A percentile compares a stretch with the other conserved stretches of the same genome.
These are phyloP conservation scores for Clarireedia hainanense DNA, from an alignment of 2,329 filamentous ascomycete species.

Conservation along the genomic window DNA sequence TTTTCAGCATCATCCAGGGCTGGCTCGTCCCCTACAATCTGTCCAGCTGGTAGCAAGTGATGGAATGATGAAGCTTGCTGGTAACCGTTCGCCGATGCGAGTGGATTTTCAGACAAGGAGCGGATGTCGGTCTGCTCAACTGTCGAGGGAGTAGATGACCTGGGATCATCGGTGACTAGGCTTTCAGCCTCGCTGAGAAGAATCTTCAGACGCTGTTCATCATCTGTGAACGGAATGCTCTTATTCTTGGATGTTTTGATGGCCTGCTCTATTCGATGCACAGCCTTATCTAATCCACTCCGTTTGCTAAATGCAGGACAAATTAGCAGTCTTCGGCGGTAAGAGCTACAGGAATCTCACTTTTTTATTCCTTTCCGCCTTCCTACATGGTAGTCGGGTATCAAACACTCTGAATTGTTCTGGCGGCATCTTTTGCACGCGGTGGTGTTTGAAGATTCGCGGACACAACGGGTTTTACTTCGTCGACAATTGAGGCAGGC, in stretches of 20 bases:
- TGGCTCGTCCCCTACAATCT: conserved; percentile 39
- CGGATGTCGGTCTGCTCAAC: neutral
- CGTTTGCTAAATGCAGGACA: conserved; percentile 48
- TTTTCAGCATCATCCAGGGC: conserved; percentile 68
- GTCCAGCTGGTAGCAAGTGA: neutral
- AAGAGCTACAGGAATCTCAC: conserved; percentile 34
- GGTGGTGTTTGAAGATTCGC: conserved; percentile 38
- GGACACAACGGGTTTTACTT: conserved; percentile 62
- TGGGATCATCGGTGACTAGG: conserved; percentile 26
- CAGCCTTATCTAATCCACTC: conserved; percentile 64
- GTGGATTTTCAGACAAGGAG: neutral
- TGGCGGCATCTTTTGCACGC: conserved; percentile 56
- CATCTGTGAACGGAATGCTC: conserved; percentile 32
- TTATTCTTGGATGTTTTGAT: conserved; percentile 41
- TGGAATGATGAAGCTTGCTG: neutral
- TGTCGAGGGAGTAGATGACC: conserved; percentile 13
- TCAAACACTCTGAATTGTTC: conserved; percentile 52
- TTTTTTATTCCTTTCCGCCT: conserved; percentile 72
- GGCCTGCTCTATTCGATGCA: conserved; percentile 68
- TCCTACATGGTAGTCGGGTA: conserved; percentile 66
- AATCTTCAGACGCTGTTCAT: conserved; percentile 40
- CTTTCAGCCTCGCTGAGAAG: conserved; percentile 42
- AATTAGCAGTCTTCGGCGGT: neutral
- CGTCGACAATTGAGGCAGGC: conserved; percentile 57
- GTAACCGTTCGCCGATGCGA: neutral